Evolutionary conservation across 1,284 basidiomycete genomes (phyloP), one percentile per base, ranked within the genome.

Genomic region (Mrakiaceae sp.): DNA sequence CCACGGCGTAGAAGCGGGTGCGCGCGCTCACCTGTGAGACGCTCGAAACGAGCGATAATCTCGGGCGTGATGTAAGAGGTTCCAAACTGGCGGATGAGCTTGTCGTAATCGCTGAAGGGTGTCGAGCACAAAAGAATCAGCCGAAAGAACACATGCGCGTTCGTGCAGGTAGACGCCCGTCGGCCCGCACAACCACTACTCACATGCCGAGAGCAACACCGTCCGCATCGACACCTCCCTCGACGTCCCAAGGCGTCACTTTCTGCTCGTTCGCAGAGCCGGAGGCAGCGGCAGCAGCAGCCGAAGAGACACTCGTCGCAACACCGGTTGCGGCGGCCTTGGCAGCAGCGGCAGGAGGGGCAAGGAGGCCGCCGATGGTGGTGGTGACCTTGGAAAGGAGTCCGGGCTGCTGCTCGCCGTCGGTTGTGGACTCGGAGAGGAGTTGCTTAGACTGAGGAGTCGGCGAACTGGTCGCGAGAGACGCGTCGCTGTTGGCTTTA

Each of bases 221-320:
- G 72, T 98, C 91, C 14, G 78, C 81, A 12, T 91, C 86, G 10
- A 95, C 87, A 57, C 87, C 89, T 56, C 95, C 96, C 72, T 96
- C 88, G 5, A 98, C 96, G 70, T 98, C 93, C 89, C 96, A 99
- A 27, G 96, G 96, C 0, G 95, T 98, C 60, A 99, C 87, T 66
- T 91, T 83, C 76, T 98, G 95, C 56, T 86, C 90, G 40, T 71
- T 70, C 5, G 72, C 74, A 6, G 55, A 27, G 27, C 27, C 27
- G 27, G 27, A 27, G 27, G 27, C 27, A 27, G 27, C 27, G 27
- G 27, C 27, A 27, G 27, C 27, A 27, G 27, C 27, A 27, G 27
- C 27, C 27, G 27, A 27, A 27, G 27, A 27, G 27, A 27, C 27
- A 27, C 27, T 27, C 27, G 27, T 27, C 27, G 27, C 27, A 27